phyloP scores from a whole-genome alignment of 768 basidiomycete genomes.

The Ramaria rubella region DNA sequence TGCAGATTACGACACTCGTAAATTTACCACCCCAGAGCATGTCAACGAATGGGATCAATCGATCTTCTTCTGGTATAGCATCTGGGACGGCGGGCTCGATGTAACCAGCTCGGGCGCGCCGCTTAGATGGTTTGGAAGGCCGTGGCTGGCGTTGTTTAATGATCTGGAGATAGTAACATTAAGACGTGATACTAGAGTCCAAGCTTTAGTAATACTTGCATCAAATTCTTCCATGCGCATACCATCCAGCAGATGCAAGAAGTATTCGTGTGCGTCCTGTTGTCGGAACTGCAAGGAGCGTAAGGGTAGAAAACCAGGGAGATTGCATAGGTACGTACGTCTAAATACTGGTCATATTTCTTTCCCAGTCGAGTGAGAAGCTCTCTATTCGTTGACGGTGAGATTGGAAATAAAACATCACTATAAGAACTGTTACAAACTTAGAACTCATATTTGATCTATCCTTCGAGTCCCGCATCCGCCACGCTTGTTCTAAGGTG shows the following conservation, averaged over 20 bases:
- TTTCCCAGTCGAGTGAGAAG: slow-evolving; percentile 62
- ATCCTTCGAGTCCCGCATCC: slow-evolving; percentile 43
- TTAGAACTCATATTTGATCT: slow-evolving; percentile 58
- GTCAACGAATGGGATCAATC: slow-evolving; percentile 70
- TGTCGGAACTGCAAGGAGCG: slow-evolving; percentile 54
- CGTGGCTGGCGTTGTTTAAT: slow-evolving; percentile 69
- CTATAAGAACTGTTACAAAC: slow-evolving; percentile 36
- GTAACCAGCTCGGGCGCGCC: slow-evolving; percentile 17
- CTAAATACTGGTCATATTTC: slow-evolving; percentile 92
- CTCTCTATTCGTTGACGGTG: slow-evolving; percentile 33
- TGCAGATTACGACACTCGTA: slow-evolving; percentile 88
- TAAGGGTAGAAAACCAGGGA: background rate
- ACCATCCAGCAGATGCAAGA: slow-evolving; percentile 82
- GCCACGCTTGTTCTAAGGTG: slow-evolving; percentile 59
- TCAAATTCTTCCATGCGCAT: slow-evolving; percentile 95
- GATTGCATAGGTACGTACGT: slow-evolving; percentile 27
- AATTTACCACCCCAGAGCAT: slow-evolving; percentile 87
- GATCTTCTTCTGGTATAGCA: slow-evolving; percentile 36
- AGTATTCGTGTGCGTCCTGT: slow-evolving; percentile 93
- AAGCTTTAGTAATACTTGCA: slow-evolving; percentile 34
- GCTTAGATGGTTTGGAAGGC: slow-evolving; percentile 37
- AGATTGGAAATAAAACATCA: background rate
- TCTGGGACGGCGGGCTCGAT: background rate
- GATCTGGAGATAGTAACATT: slow-evolving; percentile 40
- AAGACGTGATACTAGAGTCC: background rate